phyloP scores from a whole-genome alignment of 2,329 filamentous ascomycete genomes.

The Trichoderma simmonsii region DNA sequence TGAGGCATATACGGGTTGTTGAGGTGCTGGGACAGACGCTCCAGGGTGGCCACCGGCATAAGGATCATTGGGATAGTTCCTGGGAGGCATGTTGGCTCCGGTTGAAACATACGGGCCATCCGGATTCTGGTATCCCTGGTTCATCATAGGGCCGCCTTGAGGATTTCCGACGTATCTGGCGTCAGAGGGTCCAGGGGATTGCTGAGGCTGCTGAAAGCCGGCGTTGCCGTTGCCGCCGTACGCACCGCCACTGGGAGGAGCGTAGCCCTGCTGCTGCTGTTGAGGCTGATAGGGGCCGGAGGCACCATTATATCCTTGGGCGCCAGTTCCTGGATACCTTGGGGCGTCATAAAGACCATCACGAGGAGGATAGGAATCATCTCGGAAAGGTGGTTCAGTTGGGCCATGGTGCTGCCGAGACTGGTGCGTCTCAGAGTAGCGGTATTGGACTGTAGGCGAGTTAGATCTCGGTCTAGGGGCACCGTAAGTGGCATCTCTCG shows the following conservation, averaged over 20 bases:
- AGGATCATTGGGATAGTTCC: slow-evolving; percentile 28
- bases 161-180: slow-evolving; percentile 32
- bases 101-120: slow-evolving; percentile 36
- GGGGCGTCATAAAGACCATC: slow-evolving; percentile 42
- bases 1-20: slow-evolving; percentile 34
- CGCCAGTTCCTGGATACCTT: slow-evolving; percentile 51
- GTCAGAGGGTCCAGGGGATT: slow-evolving; percentile 33
- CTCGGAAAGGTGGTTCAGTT: slow-evolving; percentile 37
- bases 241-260: slow-evolving; percentile 31
- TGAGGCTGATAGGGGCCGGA: slow-evolving; percentile 34
- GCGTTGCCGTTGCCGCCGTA: slow-evolving; percentile 30
- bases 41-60: slow-evolving; percentile 32
- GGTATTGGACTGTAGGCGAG: slow-evolving; percentile 56
- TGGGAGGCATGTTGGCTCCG: slow-evolving; percentile 35
- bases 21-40: slow-evolving; percentile 30
- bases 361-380: slow-evolving; percentile 38
- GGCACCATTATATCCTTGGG: slow-evolving; percentile 48
- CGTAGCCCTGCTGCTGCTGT: slow-evolving; percentile 25
- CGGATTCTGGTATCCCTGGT: slow-evolving; percentile 32
- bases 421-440: slow-evolving; percentile 51
- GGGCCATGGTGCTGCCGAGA: slow-evolving; percentile 49
- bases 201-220: slow-evolving; percentile 33
- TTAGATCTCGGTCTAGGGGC: slow-evolving; percentile 53
- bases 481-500: slow-evolving; percentile 47
- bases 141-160: slow-evolving; percentile 31